Evolutionary conservation across 495 filamentous ascomycete species (phyloP), one percentile per base, ranked within the genome.

Genomic region (Talaromyces adpressus): DNA sequence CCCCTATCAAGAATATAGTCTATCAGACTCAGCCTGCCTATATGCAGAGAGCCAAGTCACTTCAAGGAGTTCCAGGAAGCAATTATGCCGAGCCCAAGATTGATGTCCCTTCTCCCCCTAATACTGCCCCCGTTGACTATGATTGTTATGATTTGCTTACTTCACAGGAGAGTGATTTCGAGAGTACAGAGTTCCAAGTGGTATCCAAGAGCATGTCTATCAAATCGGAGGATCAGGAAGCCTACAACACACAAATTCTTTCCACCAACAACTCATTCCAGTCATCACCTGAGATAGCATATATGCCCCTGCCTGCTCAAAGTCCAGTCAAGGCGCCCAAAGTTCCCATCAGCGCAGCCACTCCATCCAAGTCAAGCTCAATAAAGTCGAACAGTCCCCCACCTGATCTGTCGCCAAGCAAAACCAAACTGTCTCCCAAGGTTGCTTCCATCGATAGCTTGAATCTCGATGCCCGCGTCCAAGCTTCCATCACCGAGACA

Each of bases 401-500:
- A 36, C 51, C 68, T 20, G 66, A 57, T 61, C 67, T 75, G 0
- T 75, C 78, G n/a, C 66, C 72, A 36, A 64, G 62, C 12, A 72
- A 77, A 45, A 54, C 71, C 2, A 72, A 67, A 18, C 67, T 71
- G 14, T 74, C 79, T 45, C 73, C 74, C 4, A 69, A 73, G 27
- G 64, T 73, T 11, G 76, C 79, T 29, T 72, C 75, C 3, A 73
- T 82, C 22, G 67, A 77, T 18, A 80, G 81, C 22, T 69, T 77
- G 30, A 79, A 82, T 53, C 74, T 82, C 9, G 79, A 81, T 59
- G 68, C 70, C n/a, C 68, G 78, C 53, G 72, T 81, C 20, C 79
- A 80, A 59, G 81, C 81, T 18, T 82, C 81, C 11, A 78, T 84
- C 61, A 80, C 85, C 66, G 76, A 85, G 63, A 97, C 93, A 14